phyloP scores from a whole-genome alignment of 208 protist genomes.

The Trypanosoma cruzi region DNA sequence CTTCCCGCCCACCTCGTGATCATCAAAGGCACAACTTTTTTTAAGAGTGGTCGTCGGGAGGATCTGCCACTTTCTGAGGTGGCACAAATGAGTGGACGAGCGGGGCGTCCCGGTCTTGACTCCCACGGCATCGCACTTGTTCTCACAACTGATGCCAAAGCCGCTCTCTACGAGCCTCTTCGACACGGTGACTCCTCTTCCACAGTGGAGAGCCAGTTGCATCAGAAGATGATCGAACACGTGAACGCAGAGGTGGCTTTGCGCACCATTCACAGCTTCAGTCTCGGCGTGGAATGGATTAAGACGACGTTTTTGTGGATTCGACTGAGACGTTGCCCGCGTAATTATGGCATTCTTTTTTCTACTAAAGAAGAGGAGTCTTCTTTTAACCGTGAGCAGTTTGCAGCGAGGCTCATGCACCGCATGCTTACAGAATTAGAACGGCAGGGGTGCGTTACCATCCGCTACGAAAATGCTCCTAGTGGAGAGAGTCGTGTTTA shows the following conservation, averaged over 20 bases:
- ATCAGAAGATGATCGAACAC: constrained; percentile 92
- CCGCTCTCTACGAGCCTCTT: constrained; percentile 63
- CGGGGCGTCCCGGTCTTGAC: constrained; percentile 90
- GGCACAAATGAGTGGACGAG: constrained; percentile 98
- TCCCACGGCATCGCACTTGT: constrained; percentile 85
- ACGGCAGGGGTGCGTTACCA: constrained; percentile 53
- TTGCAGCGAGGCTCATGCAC: constrained; percentile 66
- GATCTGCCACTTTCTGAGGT: constrained; percentile 98
- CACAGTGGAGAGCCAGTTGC: constrained; percentile 80
- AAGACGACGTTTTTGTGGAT: constrained; percentile 93
- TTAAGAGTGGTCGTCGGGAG: constrained; percentile 92
- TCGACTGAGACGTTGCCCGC: constrained; percentile 60
- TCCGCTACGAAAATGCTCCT: constrained; percentile 5
- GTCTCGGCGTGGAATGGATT: constrained; percentile 79
- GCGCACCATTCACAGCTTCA: constrained; percentile 84
- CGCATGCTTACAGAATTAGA: constrained; percentile 59
- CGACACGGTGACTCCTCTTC: constrained; percentile 41
- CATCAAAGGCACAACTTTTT: constrained; percentile 99
- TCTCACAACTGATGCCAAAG: constrained; percentile 76
- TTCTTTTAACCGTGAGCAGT: constrained; percentile 52
- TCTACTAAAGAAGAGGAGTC: constrained; percentile 39
- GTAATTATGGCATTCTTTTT: constrained; percentile 79
- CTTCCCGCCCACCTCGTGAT: constrained; percentile 93
- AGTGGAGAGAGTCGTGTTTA: background rate
- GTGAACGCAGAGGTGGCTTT: constrained; percentile 94